Evolutionary conservation across 2,329 filamentous ascomycete species (phyloP).

Genomic region (Paraphoma chrysanthemicola): DNA sequence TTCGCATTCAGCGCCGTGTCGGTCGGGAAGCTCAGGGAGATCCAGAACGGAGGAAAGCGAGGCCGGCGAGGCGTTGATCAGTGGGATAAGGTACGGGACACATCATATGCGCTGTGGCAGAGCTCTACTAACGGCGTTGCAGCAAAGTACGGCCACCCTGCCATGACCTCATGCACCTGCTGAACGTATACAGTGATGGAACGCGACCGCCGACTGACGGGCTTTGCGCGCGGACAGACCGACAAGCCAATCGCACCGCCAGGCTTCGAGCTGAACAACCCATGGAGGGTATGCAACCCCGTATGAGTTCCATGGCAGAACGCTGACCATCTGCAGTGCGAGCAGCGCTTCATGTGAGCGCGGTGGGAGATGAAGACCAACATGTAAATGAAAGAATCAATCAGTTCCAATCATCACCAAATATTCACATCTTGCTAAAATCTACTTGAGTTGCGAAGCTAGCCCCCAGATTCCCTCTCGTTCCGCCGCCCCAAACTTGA

Average conservation of each 20-base stretch:
- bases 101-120: constrained; percentile 9
- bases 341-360: constrained; percentile 46
- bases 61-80: constrained; percentile 65
- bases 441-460: constrained; percentile 42
- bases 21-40: constrained; percentile 63
- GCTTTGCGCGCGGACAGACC: constrained; percentile 66
- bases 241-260: constrained; percentile 64
- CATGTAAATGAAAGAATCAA: constrained; percentile 17
- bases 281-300: constrained; percentile 65
- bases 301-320: not conserved
- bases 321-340: constrained; percentile 44
- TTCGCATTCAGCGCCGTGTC: constrained; percentile 66
- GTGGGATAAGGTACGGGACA: constrained; percentile 67
- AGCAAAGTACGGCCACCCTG: constrained; percentile 61
- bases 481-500: constrained; percentile 49
- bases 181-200: constrained; percentile 66
- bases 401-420: constrained; percentile 2
- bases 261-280: constrained; percentile 72
- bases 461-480: constrained; percentile 46
- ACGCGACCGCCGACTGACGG: constrained; percentile 68
- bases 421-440: not conserved
- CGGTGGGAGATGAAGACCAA: constrained; percentile 5
- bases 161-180: constrained; percentile 42
- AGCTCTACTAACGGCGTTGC: constrained; percentile 49
- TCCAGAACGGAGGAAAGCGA: constrained; percentile 69